These are phyloP conservation scores for Xylaria curta DNA, from an alignment of 495 filamentous ascomycete genomes.

Conservation along the genomic window DNA sequence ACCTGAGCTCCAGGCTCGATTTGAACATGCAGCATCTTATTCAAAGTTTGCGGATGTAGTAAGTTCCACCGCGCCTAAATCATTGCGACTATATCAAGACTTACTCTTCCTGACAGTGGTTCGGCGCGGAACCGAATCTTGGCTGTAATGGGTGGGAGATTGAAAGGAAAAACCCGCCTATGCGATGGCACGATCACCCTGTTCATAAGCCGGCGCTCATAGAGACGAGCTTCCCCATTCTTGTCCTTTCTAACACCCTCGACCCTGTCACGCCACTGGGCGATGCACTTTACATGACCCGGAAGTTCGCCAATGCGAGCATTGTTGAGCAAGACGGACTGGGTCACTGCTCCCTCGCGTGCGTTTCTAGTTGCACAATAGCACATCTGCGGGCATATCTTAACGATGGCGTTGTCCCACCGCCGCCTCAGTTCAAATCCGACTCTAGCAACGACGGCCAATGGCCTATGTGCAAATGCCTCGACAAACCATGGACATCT, in stretches of 20 bases:
- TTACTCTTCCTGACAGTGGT: constrained; percentile 40
- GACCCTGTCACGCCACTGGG: constrained; percentile 67
- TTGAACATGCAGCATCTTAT: constrained; percentile 42
- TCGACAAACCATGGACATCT: constrained; percentile 44
- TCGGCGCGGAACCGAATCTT: constrained; percentile 41
- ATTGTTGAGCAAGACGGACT: constrained; percentile 52
- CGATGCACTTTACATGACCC: constrained; percentile 59
- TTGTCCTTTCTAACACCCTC: constrained; percentile 64
- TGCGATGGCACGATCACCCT: constrained; percentile 45
- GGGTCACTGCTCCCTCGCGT: constrained; percentile 52
- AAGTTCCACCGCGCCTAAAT: constrained; percentile 18
- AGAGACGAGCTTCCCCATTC: constrained; percentile 61
- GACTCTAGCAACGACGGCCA: constrained; percentile 38
- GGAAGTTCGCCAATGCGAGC: constrained; percentile 51
- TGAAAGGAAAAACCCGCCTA: constrained; percentile 41
- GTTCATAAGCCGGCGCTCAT: constrained; percentile 40
- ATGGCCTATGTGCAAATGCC: constrained; percentile 49
- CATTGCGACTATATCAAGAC: neutral
- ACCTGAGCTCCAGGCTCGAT: constrained; percentile 41
- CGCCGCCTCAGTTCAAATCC: constrained; percentile 40
- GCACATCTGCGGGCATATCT: constrained; percentile 48
- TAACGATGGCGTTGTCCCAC: constrained; percentile 46
- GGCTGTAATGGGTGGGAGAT: constrained; percentile 54
- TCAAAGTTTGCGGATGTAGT: constrained; percentile 54
- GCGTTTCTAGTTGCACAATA: constrained; percentile 49